Base-by-base conservation (phyloP, 257 asterid genomes). In the Galeopsis tetrahit region DNA sequence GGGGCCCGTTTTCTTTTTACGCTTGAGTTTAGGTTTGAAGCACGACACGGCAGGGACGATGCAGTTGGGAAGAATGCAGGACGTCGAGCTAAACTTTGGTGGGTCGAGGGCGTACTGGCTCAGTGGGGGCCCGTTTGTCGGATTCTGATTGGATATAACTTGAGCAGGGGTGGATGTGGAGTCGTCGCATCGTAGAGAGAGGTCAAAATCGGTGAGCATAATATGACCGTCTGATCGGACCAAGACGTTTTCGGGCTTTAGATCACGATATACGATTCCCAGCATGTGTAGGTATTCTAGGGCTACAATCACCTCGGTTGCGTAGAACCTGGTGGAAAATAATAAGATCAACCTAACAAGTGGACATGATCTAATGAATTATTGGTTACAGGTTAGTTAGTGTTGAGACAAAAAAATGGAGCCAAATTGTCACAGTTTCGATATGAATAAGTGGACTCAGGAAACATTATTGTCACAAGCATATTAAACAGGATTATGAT, bases 121-220 rank as follows among this genome's bases (percentile, higher is more conserved):
- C 2, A 65, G 72, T 6, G 57, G 80, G 4, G 76, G 82, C 6
- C 62, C 76, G 36, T 34, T 75, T 44, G 77, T 68, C 1, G 62
- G 84, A 38, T 79, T 84, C 10, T 73, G 79, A 59, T 32, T 67
- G 48, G 92, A 75, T 21, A 87, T 85, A 2, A 90, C 83, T 60
- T 88, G 96, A 5, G 94, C 90, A 0, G 94, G 97, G 7, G 93
- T 88, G 39, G 95, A 83, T 5, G 89, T 84, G 0, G 96, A 85
- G 63, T 70, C 83, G 17, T 88, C 90, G 49, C 96, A 87, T 67
- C 83, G 84, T 10, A 90, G 70, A 2, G 97, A 90, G 10, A 90
- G 85, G 81, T 90, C 97, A 7, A 90, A 90, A 72, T 90, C 96
- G 1, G 97, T 88, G 6, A 90, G 89, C 97, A 90, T 90, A 60